Evolutionary conservation across 169 alveolate species (phyloP).

Genomic region (Miamiensis avidus): DNA sequence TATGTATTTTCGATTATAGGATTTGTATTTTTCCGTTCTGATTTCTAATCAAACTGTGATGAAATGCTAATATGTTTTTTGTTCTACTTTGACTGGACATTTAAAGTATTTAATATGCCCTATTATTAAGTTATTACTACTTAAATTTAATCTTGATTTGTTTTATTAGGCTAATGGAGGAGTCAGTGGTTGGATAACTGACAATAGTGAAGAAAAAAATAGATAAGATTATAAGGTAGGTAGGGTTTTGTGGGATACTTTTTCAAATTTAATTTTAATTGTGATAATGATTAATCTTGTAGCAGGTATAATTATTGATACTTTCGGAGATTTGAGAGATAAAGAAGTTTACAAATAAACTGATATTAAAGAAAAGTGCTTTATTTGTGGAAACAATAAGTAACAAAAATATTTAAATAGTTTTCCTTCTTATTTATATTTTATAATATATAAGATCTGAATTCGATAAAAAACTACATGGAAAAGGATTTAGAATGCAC

Average conservation of each 20-base stretch:
- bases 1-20: slow-evolving; percentile 73
- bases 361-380: slow-evolving; percentile 68
- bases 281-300: slow-evolving; percentile 74
- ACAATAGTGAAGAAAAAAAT: slow-evolving; percentile 19
- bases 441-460: slow-evolving; percentile 28
- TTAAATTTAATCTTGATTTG: no score
- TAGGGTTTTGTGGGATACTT: slow-evolving; percentile 73
- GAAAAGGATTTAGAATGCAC: slow-evolving; percentile 70
- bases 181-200: slow-evolving; percentile 39
- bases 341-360: slow-evolving; percentile 53
- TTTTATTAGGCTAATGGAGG: slow-evolving; percentile 48
- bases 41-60: slow-evolving; percentile 57
- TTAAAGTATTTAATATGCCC: slow-evolving; percentile 45
- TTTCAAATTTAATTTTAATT: slow-evolving; percentile 66
- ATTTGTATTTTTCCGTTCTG: slow-evolving; percentile 54
- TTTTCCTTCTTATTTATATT: no score
- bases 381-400: slow-evolving; percentile 61
- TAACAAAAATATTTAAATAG: background rate
- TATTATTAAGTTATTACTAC: background rate
- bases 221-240: slow-evolving; percentile 33
- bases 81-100: slow-evolving; percentile 65
- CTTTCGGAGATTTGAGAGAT: slow-evolving; percentile 79
- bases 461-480: slow-evolving; percentile 61
- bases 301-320: slow-evolving; percentile 84
- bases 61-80: slow-evolving; percentile 62